Base-by-base conservation (phyloP, 2,329 filamentous ascomycete species). In the Anisogramma anomala region DNA sequence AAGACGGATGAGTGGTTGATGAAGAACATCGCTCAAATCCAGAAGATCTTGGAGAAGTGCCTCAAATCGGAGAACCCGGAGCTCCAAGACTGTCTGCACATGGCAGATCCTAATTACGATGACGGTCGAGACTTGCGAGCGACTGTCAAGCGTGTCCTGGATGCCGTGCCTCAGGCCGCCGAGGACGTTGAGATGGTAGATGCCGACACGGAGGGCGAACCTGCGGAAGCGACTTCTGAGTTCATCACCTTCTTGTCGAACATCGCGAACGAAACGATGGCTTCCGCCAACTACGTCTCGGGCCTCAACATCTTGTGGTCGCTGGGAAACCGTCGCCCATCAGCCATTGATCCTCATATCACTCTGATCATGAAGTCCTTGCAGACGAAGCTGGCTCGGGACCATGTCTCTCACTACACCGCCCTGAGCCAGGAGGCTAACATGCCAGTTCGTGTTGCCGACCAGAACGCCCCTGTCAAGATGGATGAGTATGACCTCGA, bases 281-380 rank as follows among this genome's bases (percentile, higher is more conserved):
- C 84, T 5, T 79, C 79, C 39, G 74, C 73, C 43, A 86, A 87
- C 50, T 86, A 93, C 54, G 76, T 88, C 14, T 86, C 88, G 10
- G 87, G 86, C 33, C 82, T 98, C 58, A 95, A 94, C 57, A 82
- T 94, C 18, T 66, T 98, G 13, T 96, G 88, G 88, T 91, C 86
- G 13, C 66, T 99, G 15, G 86, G 86, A 4, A 77, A 84, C 52
- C 81, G 84, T 45, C 88, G 84, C 54, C 84, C 89, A 1, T 77
- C 82, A 11, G 80, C 91, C 49, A 85, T 98, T 47, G 91, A 98
- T 58, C 74, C 84, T 45, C 91, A 98, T 55, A 87, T 96, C 41
- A 68, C 74, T 3, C 77, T 82, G 20, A 69, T 98, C 32, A 94
- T 98, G 82, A 95, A 94, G 60, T 86, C 85, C 0, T 73, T 99